These are phyloP conservation scores for Chenopodium berlandieri DNA, from an alignment of 148 eudicot species.

Conservation along the genomic window DNA sequence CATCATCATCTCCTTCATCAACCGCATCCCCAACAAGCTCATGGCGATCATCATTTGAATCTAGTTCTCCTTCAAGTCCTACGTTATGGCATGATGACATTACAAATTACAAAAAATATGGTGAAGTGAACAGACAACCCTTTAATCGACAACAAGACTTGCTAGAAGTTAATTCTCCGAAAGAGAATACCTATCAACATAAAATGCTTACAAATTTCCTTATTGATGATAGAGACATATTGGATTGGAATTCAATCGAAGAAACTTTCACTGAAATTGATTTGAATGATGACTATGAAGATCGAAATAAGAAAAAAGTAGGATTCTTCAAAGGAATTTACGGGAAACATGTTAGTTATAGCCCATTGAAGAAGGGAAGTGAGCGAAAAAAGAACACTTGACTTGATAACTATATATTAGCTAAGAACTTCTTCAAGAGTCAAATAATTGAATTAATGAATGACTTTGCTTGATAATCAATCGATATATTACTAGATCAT, in stretches of 20 bases:
- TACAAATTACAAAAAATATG: neutral
- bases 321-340: constrained; percentile 25
- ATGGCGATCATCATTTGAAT: constrained; percentile 32
- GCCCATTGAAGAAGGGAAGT: constrained; percentile 3
- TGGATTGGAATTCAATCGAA: constrained; percentile 21
- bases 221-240: constrained; percentile 1
- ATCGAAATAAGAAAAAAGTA: constrained; percentile 12
- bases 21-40: constrained; percentile 20
- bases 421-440: no score
- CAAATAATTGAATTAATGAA: no score
- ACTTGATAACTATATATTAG: neutral
- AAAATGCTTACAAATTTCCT: constrained; percentile 13
- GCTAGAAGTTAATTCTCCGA: neutral
- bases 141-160: neutral
- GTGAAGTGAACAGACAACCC: neutral
- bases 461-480: no score
- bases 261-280: constrained; percentile 20
- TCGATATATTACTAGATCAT: no score
- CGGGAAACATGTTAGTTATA: constrained; percentile 21
- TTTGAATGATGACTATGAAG: constrained; percentile 2
- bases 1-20: constrained; percentile 22
- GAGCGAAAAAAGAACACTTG: neutral
- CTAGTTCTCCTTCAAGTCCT: constrained; percentile 26
- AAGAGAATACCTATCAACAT: neutral
- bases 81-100: constrained; percentile 10